Base-by-base conservation (phyloP, 2,329 filamentous ascomycete species). In the Epichloe festucae region DNA sequence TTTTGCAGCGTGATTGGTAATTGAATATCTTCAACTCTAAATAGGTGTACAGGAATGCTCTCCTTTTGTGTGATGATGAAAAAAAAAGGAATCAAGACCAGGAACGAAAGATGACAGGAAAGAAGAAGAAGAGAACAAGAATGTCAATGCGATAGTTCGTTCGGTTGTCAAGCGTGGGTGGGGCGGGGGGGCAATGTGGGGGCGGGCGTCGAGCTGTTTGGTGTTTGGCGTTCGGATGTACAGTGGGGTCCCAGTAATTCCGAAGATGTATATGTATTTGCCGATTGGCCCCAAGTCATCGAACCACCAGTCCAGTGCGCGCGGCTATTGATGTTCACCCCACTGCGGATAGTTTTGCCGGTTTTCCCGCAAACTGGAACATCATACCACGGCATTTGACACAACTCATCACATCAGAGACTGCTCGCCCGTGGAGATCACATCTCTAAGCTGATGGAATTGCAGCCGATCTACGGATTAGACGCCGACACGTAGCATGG, bases 401-500 rank as follows among this genome's bases (percentile, higher is more conserved):
- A 17, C 36, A 49, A 49, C 49, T 43, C 46, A 51, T 17, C 17
- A 17, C 46, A 51, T 17, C 17, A 17, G 51, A 53, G 42, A 46
- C 43, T 54, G 46, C 38, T 49, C 42, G 43, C 52, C 46, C 46
- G 17, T 46, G 11, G 42, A 43, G 41, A 46, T n/a, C 40, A 35
- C 39, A 31, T 43, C 14, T 27, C 34, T 45, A 47, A 54, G 53
- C 50, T 54, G 31, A 55, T 55, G 53, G 49, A 54, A 35, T 42
- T 44, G 42, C 46, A 50, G 36, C 53, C 52, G 53, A 54, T 48
- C 47, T 55, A 17, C 17, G 17, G 17, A 17, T 17, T 17, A 56
- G 48, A 53, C 50, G 55, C 56, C 56, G 56, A 54, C 35, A 35
- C 35, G 45, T 34, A 52, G 48, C 50, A 53, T 55, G 48, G 54